A percentile compares a stretch with the other conserved stretches of the same genome.
These are phyloP conservation scores for Claviceps capensis DNA, from an alignment of 2,329 filamentous ascomycete genomes.

Conservation along the genomic window DNA sequence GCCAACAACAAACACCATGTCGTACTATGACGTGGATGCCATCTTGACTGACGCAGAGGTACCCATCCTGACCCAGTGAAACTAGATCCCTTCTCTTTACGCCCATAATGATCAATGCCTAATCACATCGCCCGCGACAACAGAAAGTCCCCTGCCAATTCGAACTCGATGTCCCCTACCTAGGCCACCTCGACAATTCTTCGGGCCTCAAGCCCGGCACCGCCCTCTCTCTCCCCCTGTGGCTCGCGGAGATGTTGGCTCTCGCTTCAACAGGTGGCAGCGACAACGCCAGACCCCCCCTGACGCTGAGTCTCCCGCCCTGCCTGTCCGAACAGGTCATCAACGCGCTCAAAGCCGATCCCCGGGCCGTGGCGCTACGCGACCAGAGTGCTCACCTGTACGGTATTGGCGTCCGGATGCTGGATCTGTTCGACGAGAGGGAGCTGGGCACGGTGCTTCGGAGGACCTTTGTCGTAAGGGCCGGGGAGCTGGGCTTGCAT, in stretches of 20 bases:
- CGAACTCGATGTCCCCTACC: conserved; percentile 72
- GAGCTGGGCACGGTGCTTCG: conserved; percentile 62
- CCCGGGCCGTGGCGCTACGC: conserved; percentile 70
- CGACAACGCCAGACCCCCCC: conserved; percentile 40
- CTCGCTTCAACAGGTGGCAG: conserved; percentile 40
- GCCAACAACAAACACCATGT: conserved; percentile 29
- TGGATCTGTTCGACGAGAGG: conserved; percentile 78
- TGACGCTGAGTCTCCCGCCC: conserved; percentile 69
- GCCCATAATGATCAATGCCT: too few relatives aligned
- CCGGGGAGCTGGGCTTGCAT: conserved; percentile 74
- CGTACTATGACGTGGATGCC: conserved; percentile 74
- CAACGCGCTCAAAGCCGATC: conserved; percentile 82
- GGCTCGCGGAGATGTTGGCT: conserved; percentile 89
- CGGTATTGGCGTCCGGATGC: conserved; percentile 66
- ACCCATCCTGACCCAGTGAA: conserved; percentile 6
- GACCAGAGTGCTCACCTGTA: conserved; percentile 82
- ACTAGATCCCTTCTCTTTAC: not conserved
- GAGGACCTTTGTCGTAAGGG: conserved; percentile 68
- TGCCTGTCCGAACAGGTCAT: conserved; percentile 68
- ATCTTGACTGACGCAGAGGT: conserved; percentile 79
- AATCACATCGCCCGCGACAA: too few relatives aligned
- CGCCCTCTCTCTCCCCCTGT: conserved; percentile 71
- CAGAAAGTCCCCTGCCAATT: conserved; percentile 95
- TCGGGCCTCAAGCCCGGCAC: conserved; percentile 66
- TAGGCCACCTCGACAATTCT: conserved; percentile 84